phyloP scores from a whole-genome alignment of 2,329 filamentous ascomycete species.

The Aureobasidium sp. region DNA sequence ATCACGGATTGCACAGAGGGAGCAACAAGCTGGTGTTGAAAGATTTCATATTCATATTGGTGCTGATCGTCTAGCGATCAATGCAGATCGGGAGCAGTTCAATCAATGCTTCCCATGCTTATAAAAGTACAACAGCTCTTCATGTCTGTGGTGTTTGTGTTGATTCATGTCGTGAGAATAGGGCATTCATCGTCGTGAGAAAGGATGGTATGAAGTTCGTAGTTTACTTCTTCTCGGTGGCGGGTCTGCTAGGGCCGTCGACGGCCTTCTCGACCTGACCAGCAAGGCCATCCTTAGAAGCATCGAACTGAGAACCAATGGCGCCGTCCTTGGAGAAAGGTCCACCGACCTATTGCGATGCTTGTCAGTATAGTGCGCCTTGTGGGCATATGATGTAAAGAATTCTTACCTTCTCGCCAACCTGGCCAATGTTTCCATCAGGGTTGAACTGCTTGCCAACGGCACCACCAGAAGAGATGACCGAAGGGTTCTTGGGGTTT shows the following conservation, averaged over 20 bases:
- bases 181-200: slow-evolving; percentile 3
- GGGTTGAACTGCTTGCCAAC: slow-evolving; percentile 52
- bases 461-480: slow-evolving; percentile 44
- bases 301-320: slow-evolving; percentile 51
- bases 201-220: slow-evolving; percentile 7
- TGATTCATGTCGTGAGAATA: slow-evolving; percentile 3
- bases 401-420: slow-evolving; percentile 34
- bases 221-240: slow-evolving; percentile 20
- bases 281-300: slow-evolving; percentile 46
- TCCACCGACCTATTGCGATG: slow-evolving; percentile 38
- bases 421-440: slow-evolving; percentile 45
- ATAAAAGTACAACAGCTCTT: not conserved
- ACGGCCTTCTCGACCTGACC: slow-evolving; percentile 46
- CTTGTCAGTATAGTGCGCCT: not conserved
- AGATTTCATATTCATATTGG: not conserved
- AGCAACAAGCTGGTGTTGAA: not conserved
- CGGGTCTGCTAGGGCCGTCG: slow-evolving; percentile 35
- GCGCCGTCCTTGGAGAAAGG: slow-evolving; percentile 45
- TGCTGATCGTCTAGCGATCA: not conserved
- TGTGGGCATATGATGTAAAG: too few relatives aligned
- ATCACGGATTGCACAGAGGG: not conserved
- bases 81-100: not conserved
- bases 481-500: slow-evolving; percentile 26
- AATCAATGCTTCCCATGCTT: not conserved
- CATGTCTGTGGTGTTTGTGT: not conserved